These are phyloP conservation scores for Amaranthus cruentus DNA, from an alignment of 148 eudicot genomes.

Conservation along the genomic window DNA sequence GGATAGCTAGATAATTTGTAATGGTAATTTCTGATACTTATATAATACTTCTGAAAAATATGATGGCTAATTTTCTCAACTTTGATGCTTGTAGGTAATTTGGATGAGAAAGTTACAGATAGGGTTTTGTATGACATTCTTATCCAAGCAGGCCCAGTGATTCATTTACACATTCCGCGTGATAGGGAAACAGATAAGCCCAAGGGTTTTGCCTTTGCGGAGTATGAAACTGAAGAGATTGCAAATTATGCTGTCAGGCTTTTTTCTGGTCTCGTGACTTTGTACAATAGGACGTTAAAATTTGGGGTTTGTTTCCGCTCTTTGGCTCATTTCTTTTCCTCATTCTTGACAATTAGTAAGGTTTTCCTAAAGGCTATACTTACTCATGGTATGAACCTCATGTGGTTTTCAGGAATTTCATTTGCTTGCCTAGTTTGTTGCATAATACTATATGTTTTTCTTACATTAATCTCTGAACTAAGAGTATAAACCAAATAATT, in stretches of 20 bases:
- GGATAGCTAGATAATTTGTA: not conserved
- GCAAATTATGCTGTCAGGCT: slow-evolving; percentile 90
- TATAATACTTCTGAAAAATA: too few relatives aligned
- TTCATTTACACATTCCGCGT: slow-evolving; percentile 75
- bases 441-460: not conserved
- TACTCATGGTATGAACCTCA: not conserved
- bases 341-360: not conserved
- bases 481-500: not conserved
- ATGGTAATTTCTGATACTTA: not conserved
- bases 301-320: slow-evolving; percentile 53
- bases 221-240: slow-evolving; percentile 81
- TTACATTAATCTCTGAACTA: not conserved
- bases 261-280: slow-evolving; percentile 84
- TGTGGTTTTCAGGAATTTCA: not conserved
- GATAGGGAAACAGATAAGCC: slow-evolving; percentile 87
- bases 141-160: slow-evolving; percentile 88
- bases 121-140: slow-evolving; percentile 93
- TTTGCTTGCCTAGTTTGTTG: not conserved
- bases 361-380: not conserved
- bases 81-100: slow-evolving; percentile 45
- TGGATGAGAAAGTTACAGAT: slow-evolving; percentile 85
- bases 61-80: slow-evolving; percentile 8
- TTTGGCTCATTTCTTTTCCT: not conserved
- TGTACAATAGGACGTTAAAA: slow-evolving; percentile 71
- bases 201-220: slow-evolving; percentile 89